Base-by-base conservation (phyloP, 495 filamentous ascomycete genomes). In the Podospora sp. region DNA sequence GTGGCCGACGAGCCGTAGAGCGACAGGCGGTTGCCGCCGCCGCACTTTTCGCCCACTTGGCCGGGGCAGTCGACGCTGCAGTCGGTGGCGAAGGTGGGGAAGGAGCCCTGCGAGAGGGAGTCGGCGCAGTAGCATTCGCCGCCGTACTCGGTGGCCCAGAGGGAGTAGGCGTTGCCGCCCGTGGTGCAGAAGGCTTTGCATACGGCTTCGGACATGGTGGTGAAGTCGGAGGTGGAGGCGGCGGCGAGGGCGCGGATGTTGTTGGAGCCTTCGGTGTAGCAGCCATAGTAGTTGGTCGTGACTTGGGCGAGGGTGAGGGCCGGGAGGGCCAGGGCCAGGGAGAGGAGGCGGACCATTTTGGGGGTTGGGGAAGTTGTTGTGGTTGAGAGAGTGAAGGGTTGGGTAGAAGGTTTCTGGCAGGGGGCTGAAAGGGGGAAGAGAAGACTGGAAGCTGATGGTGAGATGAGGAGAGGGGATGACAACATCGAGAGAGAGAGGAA, bases 381-480 rank as follows among this genome's bases (percentile, higher is more conserved):
- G 4, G 40, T 46, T 46, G 40, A 14, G 14, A 14, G 40, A 46
- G 40, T 46, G 12, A 11, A 46, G 29, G 8, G 29, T 33, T 33
- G 29, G 29, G 29, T 33, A 33, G 29, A 46, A 2, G 12, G 40
- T 14, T 46, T 4, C 14, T 46, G 40, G 40, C 2, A 46, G 29
- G 14, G 40, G 16, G 2, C 14, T 46, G 40, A 46, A 46, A 46
- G 40, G 14, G 40, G 2, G 40, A 46, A 12, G 2, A 46, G 40
- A 46, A 46, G 16, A 18, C 40, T 35, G 56, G 29, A n/a, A 2
- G 56, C 21, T 29, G 56, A 60, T 60, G 56, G 33, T 6, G 26
- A 60, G 56, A 26, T 60, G 56, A 21, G 26, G 33, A 33, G 56
- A 25, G 14, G 26, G 56, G 27, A 60, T 60, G 56, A n/a, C 56